Percentiles rank a stretch among this genome's conserved stretches.
Conservation (phyloP, 2,329 filamentous ascomycete species). For the Nemania bipapillata region DNA sequence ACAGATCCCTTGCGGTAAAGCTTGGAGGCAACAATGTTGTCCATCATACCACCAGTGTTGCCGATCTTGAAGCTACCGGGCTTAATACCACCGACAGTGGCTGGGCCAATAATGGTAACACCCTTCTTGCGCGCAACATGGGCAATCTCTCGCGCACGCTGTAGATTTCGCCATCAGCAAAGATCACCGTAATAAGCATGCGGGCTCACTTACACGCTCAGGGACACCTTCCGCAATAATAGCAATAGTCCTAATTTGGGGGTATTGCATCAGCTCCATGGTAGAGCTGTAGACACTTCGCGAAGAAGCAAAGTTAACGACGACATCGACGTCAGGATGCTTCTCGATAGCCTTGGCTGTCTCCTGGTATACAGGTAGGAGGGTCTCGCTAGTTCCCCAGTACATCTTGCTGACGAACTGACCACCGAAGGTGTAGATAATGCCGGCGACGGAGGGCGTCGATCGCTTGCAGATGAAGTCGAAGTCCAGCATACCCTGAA, state of each 20-base stretch:
- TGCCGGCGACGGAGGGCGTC: conserved; percentile 95
- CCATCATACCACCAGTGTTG: conserved; percentile 99
- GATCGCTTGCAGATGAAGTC: conserved; percentile 99
- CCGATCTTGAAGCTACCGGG: conserved; percentile 99
- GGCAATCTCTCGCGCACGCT: conserved; percentile 97
- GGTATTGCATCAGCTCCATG: conserved; percentile 96
- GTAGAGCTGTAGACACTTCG: conserved; percentile 98
- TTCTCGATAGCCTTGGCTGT: conserved; percentile 92
- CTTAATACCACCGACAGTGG: conserved; percentile 99
- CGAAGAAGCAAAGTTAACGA: conserved; percentile 99
- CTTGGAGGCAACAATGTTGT: conserved; percentile 99
- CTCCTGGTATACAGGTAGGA: conserved; percentile 97
- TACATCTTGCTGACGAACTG: conserved; percentile 99
- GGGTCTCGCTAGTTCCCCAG: conserved; percentile 99
- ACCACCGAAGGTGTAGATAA: conserved; percentile 99
- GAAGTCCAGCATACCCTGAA: conserved; percentile 96
- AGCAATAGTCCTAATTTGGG: conserved; percentile 97
- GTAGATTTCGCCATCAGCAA: conserved; percentile 46
- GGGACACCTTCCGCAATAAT: conserved; percentile 99
- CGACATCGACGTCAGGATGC: conserved; percentile 95
- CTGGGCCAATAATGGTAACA: conserved; percentile 97
- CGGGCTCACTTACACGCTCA: conserved; percentile 77
- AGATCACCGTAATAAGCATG: background rate
- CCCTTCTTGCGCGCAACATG: conserved; percentile 98
- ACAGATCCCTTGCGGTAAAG: conserved; percentile 99